Evolutionary conservation across 495 filamentous ascomycete genomes (phyloP), one percentile per base, ranked within the genome.

Genomic region (Tuber umbilicatum): DNA sequence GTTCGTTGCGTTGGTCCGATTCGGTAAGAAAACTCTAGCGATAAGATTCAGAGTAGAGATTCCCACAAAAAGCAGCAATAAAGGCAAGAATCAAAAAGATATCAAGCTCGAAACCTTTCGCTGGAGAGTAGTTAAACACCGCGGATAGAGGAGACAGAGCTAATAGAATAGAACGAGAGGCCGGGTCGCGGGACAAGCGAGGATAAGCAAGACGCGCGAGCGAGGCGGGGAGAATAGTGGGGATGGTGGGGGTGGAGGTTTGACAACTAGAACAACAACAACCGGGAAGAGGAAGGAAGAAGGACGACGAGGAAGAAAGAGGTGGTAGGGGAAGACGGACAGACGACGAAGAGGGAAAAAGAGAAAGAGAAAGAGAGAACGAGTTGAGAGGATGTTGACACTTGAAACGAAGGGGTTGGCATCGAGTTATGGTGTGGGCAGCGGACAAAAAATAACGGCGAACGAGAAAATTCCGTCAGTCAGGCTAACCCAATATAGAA

Each of bases 51-150:
- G 47, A 68, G n/a, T 43, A 42, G 69, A 76, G 41, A 35, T 45
- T 23, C 71, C 71, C 60, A 73, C 42, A 60, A 71, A 17, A 45
- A 47, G 19, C 50, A 40, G 27, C n/a, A 16, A 16, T 35, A 60
- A 70, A 64, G 45, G 70, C n/a, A 40, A 78, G 72, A 70, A 73
- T 73, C 64, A 73, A 23, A 42, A 21, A 73, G 70, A 45, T 45
- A 78, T 60, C 69, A 74, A 75, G 75, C 76, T 78, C 74, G 75
- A 79, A 72, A 68, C 77, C 72, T 70, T 78, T 76, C 70, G 64
- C 74, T 76, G 72, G 72, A 70, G 77, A 74, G 77, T 78, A 79
- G 72, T 78, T 79, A 79, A 79, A 79, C 77, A 79, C 77, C 75
- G 76, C 55, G 27, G 31, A 64, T 64, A 31, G 35, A 35, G 55